Evolutionary conservation across 2,329 filamentous ascomycete species (phyloP).

Genomic region (Nigrospora oryzae): DNA sequence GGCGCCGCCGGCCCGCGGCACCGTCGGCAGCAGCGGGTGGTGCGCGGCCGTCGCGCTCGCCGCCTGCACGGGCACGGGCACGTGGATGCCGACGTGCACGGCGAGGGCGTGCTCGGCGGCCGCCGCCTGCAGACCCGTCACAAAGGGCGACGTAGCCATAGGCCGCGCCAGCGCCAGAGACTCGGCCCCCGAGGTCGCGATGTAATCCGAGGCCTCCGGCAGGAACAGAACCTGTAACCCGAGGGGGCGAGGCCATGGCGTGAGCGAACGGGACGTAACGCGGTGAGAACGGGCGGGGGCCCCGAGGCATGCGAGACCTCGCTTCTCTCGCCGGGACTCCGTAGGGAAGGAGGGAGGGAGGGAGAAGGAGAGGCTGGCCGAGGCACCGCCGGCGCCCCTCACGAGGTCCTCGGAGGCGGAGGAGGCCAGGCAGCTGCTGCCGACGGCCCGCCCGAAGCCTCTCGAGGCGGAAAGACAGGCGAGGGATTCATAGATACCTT

Average conservation of each 20-base stretch:
- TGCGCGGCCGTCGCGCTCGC: not conserved
- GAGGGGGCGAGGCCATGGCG: no score
- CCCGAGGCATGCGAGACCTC: no score
- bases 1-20: slow-evolving; percentile 4
- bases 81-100: slow-evolving; percentile 84
- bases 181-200: slow-evolving; percentile 59
- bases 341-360: no score
- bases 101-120: slow-evolving; percentile 57
- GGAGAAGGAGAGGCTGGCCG: no score
- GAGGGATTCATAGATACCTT: slow-evolving; percentile 43
- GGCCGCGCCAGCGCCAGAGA: slow-evolving; percentile 64
- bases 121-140: slow-evolving; percentile 62
- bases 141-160: slow-evolving; percentile 60
- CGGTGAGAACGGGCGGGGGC: no score
- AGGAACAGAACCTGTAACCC: slow-evolving; percentile 66
- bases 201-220: slow-evolving; percentile 87
- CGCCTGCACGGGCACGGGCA: slow-evolving; percentile 44
- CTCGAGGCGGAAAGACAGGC: not conserved
- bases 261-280: no score
- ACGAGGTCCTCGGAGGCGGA: no score
- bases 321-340: no score
- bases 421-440: no score
- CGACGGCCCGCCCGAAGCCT: not conserved
- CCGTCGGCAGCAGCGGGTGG: slow-evolving; percentile 11
- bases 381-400: no score